These are phyloP conservation scores for Malus fusca DNA, from an alignment of 306 rosid species.

Conservation along the genomic window DNA sequence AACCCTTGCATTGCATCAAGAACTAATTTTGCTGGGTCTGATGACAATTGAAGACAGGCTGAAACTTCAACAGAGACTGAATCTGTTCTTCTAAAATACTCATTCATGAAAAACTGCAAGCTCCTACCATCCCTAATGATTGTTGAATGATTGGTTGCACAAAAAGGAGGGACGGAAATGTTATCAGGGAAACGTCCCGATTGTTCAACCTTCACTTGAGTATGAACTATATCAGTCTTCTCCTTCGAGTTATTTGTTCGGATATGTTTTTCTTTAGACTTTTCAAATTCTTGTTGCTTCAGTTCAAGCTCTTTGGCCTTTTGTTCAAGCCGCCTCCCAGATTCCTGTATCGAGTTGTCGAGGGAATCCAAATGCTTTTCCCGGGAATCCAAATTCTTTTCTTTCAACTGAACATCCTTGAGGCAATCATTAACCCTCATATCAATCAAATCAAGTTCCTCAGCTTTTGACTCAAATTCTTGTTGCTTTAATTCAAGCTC, in stretches of 20 bases:
- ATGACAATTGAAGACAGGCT: slow-evolving; percentile 21
- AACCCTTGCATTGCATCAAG: slow-evolving; percentile 46
- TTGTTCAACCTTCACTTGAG: not conserved
- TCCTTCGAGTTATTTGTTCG: not conserved
- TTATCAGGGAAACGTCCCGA: not conserved
- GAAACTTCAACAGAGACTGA: slow-evolving; percentile 9
- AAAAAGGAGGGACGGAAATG: not conserved
- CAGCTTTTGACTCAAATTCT: not conserved
- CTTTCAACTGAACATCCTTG: not conserved
- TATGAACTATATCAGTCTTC: not conserved
- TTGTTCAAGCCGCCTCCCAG: not conserved
- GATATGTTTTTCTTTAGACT: slow-evolving; percentile 3
- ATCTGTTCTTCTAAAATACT: slow-evolving; percentile 27
- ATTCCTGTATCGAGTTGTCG: not conserved
- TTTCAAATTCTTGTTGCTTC: not conserved
- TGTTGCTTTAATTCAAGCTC: not conserved
- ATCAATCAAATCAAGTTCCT: not conserved
- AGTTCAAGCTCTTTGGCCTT: not conserved
- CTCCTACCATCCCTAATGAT: slow-evolving; percentile 11
- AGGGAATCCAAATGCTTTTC: not conserved
- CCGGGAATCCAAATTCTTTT: not conserved
- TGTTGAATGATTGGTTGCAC: not conserved
- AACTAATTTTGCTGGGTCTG: slow-evolving; percentile 36
- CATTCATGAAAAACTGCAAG: slow-evolving; percentile 25
- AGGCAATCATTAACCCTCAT: not conserved